phyloP scores from a whole-genome alignment of 495 filamentous ascomycete genomes.

The Aspergillus sparsus region DNA sequence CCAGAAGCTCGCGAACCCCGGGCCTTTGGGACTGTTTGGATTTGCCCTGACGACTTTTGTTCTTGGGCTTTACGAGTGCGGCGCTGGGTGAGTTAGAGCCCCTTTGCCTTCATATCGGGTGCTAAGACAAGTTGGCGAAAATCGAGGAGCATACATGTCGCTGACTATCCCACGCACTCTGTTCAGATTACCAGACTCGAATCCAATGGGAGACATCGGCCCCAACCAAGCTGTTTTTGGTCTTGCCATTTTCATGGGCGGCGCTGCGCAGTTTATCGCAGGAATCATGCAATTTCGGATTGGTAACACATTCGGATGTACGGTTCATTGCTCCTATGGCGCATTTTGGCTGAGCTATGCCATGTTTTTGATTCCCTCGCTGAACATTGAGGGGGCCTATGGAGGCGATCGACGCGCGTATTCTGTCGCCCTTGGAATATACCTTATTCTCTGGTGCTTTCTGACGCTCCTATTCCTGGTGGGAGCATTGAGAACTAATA shows the following conservation, averaged over 20 bases:
- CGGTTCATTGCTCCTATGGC: slow-evolving; percentile 21
- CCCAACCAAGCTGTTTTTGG: slow-evolving; percentile 20
- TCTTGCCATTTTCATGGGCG: slow-evolving; percentile 20
- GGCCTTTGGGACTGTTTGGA: slow-evolving; percentile 1
- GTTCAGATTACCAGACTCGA: neutral
- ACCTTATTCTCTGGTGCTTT: slow-evolving; percentile 24
- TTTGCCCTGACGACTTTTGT: slow-evolving; percentile 9
- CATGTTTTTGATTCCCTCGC: slow-evolving; percentile 18
- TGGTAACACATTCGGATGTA: slow-evolving; percentile 22
- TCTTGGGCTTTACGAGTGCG: slow-evolving; percentile 6
- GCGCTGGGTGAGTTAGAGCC: neutral
- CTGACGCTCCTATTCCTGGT: slow-evolving; percentile 19
- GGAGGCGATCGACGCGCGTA: slow-evolving; percentile 16
- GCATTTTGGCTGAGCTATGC: slow-evolving; percentile 24
- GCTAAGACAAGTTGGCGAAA: neutral
- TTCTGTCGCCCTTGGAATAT: slow-evolving; percentile 19
- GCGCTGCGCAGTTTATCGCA: slow-evolving; percentile 16
- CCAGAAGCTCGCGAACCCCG: slow-evolving; percentile 2
- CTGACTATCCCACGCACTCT: neutral
- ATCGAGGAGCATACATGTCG: neutral
- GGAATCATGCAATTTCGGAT: slow-evolving; percentile 23
- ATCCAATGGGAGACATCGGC: slow-evolving; percentile 1
- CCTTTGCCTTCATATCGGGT: neutral
- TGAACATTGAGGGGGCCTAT: slow-evolving; percentile 19
- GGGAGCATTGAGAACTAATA: slow-evolving; percentile 5